Percentiles rank a stretch among this genome's conserved stretches.
These are phyloP conservation scores for Karstenula rhodostoma DNA, from an alignment of 2,329 filamentous ascomycete species.

Conservation along the genomic window DNA sequence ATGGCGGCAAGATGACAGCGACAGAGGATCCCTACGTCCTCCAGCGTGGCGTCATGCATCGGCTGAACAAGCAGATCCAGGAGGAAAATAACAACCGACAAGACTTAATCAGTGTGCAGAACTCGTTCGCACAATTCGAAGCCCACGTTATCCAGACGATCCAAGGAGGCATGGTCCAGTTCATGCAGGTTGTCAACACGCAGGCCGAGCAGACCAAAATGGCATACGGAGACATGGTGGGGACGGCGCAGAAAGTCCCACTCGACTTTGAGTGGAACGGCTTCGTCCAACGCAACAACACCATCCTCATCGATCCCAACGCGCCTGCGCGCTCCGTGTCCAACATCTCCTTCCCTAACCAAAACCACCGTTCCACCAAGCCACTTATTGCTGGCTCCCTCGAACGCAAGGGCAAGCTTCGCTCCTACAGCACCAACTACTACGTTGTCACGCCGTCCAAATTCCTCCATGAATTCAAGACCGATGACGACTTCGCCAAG, in stretches of 20 bases:
- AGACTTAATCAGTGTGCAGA: slow-evolving; percentile 90
- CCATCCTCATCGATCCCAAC: slow-evolving; percentile 79
- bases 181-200: slow-evolving; percentile 79
- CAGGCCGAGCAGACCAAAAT: slow-evolving; percentile 83
- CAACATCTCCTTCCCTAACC: slow-evolving; percentile 84
- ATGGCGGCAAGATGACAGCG: slow-evolving; percentile 74
- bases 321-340: slow-evolving; percentile 77
- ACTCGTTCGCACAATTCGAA: slow-evolving; percentile 88
- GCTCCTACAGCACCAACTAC: slow-evolving; percentile 80
- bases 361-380: slow-evolving; percentile 80
- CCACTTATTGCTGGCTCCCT: slow-evolving; percentile 86
- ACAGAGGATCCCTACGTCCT: slow-evolving; percentile 88
- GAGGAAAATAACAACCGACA: slow-evolving; percentile 97
- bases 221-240: slow-evolving; percentile 85
- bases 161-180: slow-evolving; percentile 82
- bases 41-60: slow-evolving; percentile 80
- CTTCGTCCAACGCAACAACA: slow-evolving; percentile 76
- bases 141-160: slow-evolving; percentile 82
- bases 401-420: slow-evolving; percentile 88
- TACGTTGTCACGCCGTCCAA: slow-evolving; percentile 90
- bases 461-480: slow-evolving; percentile 96
- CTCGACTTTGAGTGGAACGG: slow-evolving; percentile 90
- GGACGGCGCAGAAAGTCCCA: slow-evolving; percentile 77
- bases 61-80: slow-evolving; percentile 86
- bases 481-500: slow-evolving; percentile 76